Percentiles rank a stretch among this genome's conserved stretches.
Conservation (phyloP, 257 asterid species). For the Gentiana straminea region DNA sequence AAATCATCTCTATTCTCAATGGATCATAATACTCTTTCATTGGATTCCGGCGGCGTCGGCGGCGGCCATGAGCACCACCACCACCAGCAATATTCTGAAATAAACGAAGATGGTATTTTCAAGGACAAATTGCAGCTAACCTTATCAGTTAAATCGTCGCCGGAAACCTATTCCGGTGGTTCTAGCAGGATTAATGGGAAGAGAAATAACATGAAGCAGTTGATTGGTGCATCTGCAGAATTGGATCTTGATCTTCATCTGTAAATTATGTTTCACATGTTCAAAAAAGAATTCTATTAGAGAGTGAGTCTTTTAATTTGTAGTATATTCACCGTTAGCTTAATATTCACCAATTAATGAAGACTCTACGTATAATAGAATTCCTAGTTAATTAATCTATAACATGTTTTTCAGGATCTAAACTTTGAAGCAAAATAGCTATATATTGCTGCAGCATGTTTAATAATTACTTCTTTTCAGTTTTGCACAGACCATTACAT, state of each 20-base stretch:
- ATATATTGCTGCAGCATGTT: too few species aligned
- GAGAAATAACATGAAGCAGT: constrained; percentile 6
- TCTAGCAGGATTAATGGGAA: background rate
- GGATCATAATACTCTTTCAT: constrained; percentile 4
- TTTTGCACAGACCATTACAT: too few species aligned
- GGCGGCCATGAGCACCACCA: constrained; percentile 1
- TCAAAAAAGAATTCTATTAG: too few species aligned
- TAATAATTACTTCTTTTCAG: too few species aligned
- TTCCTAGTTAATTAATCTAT: too few species aligned
- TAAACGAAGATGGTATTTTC: background rate
- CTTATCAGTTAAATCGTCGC: constrained; percentile 15
- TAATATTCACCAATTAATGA: too few species aligned
- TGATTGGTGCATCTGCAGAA: constrained; percentile 8
- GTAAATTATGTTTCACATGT: too few species aligned
- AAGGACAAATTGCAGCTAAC: constrained; percentile 12
- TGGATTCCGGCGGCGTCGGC: background rate
- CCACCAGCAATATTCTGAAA: constrained; percentile 4
- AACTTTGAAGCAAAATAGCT: too few species aligned
- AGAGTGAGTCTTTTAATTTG: too few species aligned
- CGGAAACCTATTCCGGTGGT: constrained; percentile 6
- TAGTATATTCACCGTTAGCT: too few species aligned
- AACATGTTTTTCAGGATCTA: too few species aligned
- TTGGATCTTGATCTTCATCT: constrained; percentile 30
- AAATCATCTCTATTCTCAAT: background rate
- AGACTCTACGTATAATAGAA: too few species aligned